Evolutionary conservation across 225 moss, liverwort and hornwort genomes (phyloP).

Genomic region (Polytrichum commune): DNA sequence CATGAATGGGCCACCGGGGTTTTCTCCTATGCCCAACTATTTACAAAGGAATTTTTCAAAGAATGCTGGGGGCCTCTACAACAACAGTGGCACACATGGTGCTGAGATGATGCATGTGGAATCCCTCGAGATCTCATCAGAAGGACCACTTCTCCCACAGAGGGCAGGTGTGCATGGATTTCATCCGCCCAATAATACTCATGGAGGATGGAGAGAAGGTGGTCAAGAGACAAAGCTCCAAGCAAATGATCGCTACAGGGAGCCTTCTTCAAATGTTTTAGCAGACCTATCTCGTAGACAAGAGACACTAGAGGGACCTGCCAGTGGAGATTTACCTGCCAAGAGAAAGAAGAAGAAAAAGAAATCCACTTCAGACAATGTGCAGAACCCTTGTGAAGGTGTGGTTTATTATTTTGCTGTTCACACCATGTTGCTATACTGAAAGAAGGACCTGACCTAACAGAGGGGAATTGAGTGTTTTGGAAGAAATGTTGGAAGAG

Average conservation of each 20-base stretch:
- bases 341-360: conserved; percentile 7
- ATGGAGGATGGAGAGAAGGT: conserved; percentile 6
- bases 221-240: conserved; percentile 11
- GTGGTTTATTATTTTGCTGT: background rate
- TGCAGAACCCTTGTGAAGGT: background rate
- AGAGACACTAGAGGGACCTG: conserved; percentile 16
- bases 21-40: conserved; percentile 17
- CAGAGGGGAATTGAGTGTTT: too few relatives aligned
- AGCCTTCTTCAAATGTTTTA: background rate
- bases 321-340: background rate
- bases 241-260: conserved; percentile 8
- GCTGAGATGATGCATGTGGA: conserved; percentile 17
- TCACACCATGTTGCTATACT: too few relatives aligned
- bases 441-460: too few relatives aligned
- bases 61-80: conserved; percentile 9
- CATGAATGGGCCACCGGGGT: conserved; percentile 10
- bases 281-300: conserved; percentile 7
- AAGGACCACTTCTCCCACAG: conserved; percentile 36
- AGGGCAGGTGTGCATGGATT: conserved; percentile 5
- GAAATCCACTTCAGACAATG: background rate
- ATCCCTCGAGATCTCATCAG: conserved; percentile 39
- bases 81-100: conserved; percentile 7
- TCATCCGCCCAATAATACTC: conserved; percentile 1
- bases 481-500: too few relatives aligned
- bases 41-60: conserved; percentile 18